Conservation (phyloP, 2,329 filamentous ascomycete species). For the Leptographium procerum region DNA sequence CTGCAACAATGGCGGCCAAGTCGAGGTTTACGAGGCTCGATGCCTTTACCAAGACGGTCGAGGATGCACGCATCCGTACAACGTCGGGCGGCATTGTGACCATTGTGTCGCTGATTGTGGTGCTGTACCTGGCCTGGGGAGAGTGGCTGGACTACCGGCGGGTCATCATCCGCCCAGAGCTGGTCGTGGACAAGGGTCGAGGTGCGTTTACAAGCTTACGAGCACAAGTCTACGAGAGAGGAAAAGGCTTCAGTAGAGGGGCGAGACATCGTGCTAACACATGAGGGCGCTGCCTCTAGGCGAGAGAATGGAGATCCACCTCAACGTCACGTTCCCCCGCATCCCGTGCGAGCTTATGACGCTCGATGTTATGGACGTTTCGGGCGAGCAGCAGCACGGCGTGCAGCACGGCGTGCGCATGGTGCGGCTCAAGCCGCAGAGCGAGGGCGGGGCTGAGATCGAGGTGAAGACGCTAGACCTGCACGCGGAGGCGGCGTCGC, state of each 20-base stretch:
- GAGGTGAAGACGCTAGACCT: constrained; percentile 58
- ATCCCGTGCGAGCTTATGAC: constrained; percentile 93
- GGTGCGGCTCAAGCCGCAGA: constrained; percentile 62
- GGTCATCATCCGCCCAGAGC: constrained; percentile 76
- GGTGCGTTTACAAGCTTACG: constrained; percentile 45
- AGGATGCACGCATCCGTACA: constrained; percentile 92
- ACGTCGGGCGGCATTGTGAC: constrained; percentile 94
- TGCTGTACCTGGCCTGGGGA: constrained; percentile 81
- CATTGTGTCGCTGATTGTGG: constrained; percentile 76
- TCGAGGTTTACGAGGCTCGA: constrained; percentile 93
- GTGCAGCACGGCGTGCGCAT: constrained; percentile 89
- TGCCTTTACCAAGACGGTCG: constrained; percentile 98
- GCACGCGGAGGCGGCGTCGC: constrained; percentile 57
- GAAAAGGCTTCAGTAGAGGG: neutral
- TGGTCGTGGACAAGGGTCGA: constrained; percentile 94
- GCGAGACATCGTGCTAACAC: neutral
- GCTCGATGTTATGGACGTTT: constrained; percentile 98
- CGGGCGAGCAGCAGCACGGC: constrained; percentile 89
- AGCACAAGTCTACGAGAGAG: too few relatives aligned
- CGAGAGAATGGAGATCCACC: constrained; percentile 97
- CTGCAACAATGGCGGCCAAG: constrained; percentile 63
- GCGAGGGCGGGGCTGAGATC: constrained; percentile 66
- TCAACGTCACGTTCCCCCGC: constrained; percentile 91
- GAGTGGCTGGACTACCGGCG: constrained; percentile 93
- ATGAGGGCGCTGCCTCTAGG: constrained; percentile 35